These are phyloP conservation scores for Fusarium sp. DNA, from an alignment of 2,329 filamentous ascomycete species.

Conservation along the genomic window DNA sequence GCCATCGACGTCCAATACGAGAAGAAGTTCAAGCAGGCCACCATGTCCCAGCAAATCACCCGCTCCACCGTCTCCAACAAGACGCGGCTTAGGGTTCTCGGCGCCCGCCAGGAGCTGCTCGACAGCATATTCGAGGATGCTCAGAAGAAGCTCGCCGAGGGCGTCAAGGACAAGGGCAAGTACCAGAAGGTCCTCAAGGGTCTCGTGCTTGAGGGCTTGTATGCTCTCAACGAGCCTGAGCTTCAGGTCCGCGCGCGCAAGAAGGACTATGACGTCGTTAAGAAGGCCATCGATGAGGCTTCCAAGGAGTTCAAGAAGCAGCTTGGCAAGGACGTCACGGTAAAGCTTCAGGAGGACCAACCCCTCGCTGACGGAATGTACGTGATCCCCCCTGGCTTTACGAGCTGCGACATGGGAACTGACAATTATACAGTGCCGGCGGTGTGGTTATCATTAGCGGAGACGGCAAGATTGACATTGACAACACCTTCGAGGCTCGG, in stretches of 20 bases:
- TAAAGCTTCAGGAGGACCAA: constrained; percentile 82
- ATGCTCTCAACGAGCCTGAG: constrained; percentile 85
- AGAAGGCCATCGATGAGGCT: constrained; percentile 83
- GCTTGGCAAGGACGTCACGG: constrained; percentile 75
- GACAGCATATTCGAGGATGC: constrained; percentile 90
- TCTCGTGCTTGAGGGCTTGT: constrained; percentile 89
- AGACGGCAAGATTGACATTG: constrained; percentile 94
- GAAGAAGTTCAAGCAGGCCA: constrained; percentile 99
- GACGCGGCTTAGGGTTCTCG: constrained; percentile 89
- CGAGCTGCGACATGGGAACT: constrained; percentile 21
- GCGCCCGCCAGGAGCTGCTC: constrained; percentile 88
- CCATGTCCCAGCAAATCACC: constrained; percentile 99
- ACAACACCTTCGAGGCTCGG: constrained; percentile 97
- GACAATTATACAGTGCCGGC: constrained; percentile 72
- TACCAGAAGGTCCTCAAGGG: constrained; percentile 83
- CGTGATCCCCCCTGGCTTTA: constrained; percentile 55
- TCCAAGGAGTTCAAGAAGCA: constrained; percentile 86
- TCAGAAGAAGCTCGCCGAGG: constrained; percentile 74
- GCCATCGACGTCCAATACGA: constrained; percentile 93
- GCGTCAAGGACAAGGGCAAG: constrained; percentile 76
- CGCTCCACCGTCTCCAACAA: constrained; percentile 97
- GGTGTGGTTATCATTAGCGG: constrained; percentile 85
- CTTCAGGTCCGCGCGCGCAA: constrained; percentile 81
- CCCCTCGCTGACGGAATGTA: constrained; percentile 86
- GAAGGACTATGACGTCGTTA: constrained; percentile 80